These are phyloP conservation scores for Tardiomyces blankii DNA, from an alignment of 1,139 yeast genomes.

Conservation along the genomic window DNA sequence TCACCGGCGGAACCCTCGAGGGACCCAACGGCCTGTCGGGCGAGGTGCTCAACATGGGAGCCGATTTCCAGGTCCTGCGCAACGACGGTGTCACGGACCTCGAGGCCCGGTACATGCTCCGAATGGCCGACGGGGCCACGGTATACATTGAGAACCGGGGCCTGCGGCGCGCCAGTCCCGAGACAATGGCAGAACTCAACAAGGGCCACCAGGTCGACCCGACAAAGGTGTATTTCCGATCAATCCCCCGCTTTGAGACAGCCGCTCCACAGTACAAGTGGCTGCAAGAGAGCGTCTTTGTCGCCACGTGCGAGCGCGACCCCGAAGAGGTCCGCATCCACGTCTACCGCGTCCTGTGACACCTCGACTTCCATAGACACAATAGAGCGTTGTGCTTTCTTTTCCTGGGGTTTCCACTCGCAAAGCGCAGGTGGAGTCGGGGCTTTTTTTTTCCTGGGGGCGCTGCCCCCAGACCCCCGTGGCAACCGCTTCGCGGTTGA, in stretches of 20 bases:
- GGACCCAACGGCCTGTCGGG: background rate
- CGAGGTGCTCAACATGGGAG: background rate
- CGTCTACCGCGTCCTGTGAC: background rate
- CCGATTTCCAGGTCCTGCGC: background rate
- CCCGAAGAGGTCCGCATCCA: background rate
- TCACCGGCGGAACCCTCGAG: background rate
- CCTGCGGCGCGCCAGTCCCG: background rate
- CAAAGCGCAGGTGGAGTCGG: no score
- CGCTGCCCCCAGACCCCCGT: no score
- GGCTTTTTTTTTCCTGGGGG: no score
- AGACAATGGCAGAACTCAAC: background rate
- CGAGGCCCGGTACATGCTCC: background rate
- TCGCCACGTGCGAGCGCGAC: background rate
- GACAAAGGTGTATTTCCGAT: background rate
- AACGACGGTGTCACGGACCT: background rate
- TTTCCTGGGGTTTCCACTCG: no score
- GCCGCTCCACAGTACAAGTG: background rate
- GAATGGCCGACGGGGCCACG: background rate
- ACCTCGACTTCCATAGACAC: no score
- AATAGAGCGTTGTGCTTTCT: no score
- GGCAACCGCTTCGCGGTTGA: no score
- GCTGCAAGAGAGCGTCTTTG: background rate
- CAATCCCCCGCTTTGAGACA: background rate
- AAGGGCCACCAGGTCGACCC: background rate
- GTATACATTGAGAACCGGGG: background rate